Evolutionary conservation across 441 rosid species (phyloP), one percentile per base, ranked within the genome.

Genomic region (Sinapis alba): DNA sequence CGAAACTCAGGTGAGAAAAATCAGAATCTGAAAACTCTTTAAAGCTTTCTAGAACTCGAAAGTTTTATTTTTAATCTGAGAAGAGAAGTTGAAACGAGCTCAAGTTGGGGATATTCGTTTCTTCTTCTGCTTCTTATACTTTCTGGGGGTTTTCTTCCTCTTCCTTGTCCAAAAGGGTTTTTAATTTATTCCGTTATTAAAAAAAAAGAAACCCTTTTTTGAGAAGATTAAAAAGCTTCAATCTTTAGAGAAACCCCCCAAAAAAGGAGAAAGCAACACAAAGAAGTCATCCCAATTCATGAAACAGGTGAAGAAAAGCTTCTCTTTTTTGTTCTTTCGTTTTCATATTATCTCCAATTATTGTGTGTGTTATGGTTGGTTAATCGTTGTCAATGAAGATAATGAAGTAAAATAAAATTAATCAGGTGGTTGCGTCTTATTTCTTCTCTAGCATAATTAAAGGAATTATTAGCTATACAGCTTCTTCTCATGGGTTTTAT

Each of bases 21-120:
- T 28, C 30, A 15, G 43, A 63, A 11, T 53, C 16, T 38, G 38
- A 23, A n/a, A 28, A 20, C 15, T 18, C 13, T 7, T 64, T 53
- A 50, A 64, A 30, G 21, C 6, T 5, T 32, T 8, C 12, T 51
- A n/a, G 27, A 24, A 24, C 4, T 24, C 27, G 27, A 41, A 41
- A 41, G 47, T 1, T 41, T 0, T 15, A n/a, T 43, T 15, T n/a
- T n/a, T 16, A 8, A 34, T 18, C 56, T 50, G 56, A 3, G 65
- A 65, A 43, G 47, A 50, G 69, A 68, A 62, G 38, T 7, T 27
- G 15, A 54, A 8, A 63, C 66, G 80, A 69, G 56, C 54, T 10
- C 70, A 71, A 65, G 62, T 66, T 66, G 5, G 13, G 73, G 30
- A 63, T 78, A 78, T 78, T 78, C 81, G 81, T 78, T 65, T 50